Conservation (phyloP, 805 yeast species). For the Ogataea degrootiae region DNA sequence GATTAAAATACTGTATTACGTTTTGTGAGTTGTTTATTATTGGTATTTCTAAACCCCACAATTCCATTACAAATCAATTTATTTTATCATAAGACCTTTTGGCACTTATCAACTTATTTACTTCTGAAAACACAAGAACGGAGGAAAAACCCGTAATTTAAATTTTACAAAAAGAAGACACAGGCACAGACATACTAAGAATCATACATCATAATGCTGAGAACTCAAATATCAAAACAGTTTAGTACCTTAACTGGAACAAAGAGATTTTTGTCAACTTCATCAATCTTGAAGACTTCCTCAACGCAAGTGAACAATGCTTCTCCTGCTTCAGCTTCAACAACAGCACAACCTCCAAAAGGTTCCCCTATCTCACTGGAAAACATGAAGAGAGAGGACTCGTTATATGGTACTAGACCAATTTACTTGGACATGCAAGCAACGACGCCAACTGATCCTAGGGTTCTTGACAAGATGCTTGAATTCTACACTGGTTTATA, state of each 20-base stretch:
- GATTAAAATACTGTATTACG: too few relatives aligned
- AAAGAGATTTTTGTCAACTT: slow-evolving; percentile 3
- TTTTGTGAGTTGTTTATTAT: too few relatives aligned
- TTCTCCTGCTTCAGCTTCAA: slow-evolving; percentile 13
- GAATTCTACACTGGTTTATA: slow-evolving; percentile 85
- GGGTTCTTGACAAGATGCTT: slow-evolving; percentile 87
- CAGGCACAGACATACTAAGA: not conserved
- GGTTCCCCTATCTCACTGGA: slow-evolving; percentile 44
- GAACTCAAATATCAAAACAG: slow-evolving; percentile 3
- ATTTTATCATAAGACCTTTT: too few relatives aligned
- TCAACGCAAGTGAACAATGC: slow-evolving; percentile 22
- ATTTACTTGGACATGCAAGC: slow-evolving; percentile 97
- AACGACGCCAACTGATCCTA: slow-evolving; percentile 96
- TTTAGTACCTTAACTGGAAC: not conserved
- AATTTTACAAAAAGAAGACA: too few relatives aligned
- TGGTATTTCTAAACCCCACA: too few relatives aligned
- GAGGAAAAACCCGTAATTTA: too few relatives aligned
- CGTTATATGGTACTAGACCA: slow-evolving; percentile 68
- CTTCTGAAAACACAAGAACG: too few relatives aligned
- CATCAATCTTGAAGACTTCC: slow-evolving; percentile 6
- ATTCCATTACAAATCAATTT: too few relatives aligned
- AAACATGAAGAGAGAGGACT: slow-evolving; percentile 40
- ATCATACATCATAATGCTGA: slow-evolving; percentile 1
- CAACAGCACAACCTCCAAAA: slow-evolving; percentile 35
- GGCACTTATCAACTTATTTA: too few relatives aligned